Evolutionary conservation across 202 grass and related monocot genomes (phyloP).

Genomic region (Saccharum hybrid): DNA sequence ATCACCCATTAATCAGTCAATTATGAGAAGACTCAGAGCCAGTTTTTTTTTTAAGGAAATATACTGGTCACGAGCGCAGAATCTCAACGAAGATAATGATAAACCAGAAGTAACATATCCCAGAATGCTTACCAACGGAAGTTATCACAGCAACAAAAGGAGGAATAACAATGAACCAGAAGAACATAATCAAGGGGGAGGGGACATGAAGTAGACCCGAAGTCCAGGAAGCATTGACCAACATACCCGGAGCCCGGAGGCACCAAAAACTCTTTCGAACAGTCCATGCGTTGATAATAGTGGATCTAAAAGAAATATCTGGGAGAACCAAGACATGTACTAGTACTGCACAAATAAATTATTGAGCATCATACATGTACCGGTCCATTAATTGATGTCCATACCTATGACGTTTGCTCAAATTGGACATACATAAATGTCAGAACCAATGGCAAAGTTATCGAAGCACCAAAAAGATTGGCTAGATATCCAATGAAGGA

Average conservation of each 20-base stretch:
- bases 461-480: constrained; percentile 3
- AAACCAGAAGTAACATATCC: not conserved
- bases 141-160: not conserved
- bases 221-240: constrained; percentile 10
- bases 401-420: not conserved
- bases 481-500: not conserved
- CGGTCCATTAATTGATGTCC: constrained; percentile 3
- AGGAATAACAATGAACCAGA: not conserved
- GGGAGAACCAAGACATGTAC: not conserved
- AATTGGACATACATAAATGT: constrained; percentile 23
- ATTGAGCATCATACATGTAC: constrained; percentile 23
- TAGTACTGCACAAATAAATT: constrained; percentile 21
- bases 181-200: not conserved
- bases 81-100: not conserved
- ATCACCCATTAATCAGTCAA: not conserved
- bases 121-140: not conserved
- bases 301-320: too few species aligned
- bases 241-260: not conserved
- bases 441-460: not conserved
- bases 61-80: not conserved
- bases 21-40: not conserved
- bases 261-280: not conserved
- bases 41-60: not conserved
- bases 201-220: not conserved
- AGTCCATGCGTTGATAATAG: not conserved